A percentile compares a stretch with the other conserved stretches of the same genome.
Evolutionary conservation across 495 filamentous ascomycete genomes (phyloP).

Genomic region (Stereocaulon alpinum): DNA sequence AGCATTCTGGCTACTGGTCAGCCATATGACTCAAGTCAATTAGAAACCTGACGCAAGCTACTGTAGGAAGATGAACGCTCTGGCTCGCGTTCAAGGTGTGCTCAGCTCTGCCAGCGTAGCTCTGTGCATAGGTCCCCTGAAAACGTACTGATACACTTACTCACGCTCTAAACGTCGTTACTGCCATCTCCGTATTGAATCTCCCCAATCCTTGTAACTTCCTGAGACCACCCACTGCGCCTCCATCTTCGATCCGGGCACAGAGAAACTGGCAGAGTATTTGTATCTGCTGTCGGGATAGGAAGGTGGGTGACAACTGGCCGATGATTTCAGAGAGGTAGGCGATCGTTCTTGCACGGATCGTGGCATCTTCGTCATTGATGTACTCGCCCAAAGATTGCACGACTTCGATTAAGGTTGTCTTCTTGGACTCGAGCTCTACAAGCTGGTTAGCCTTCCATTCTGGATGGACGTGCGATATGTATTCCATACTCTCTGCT

Average conservation of each 20-base stretch:
- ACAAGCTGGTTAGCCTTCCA: slow-evolving; percentile 13
- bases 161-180: slow-evolving; percentile 41
- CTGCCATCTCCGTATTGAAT: slow-evolving; percentile 40
- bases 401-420: slow-evolving; percentile 55
- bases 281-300: slow-evolving; percentile 58
- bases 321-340: slow-evolving; percentile 58
- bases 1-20: slow-evolving; percentile 30
- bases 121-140: neutral
- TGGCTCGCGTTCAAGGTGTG: neutral
- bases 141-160: slow-evolving; percentile 24
- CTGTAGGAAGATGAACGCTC: neutral
- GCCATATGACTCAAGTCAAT: neutral
- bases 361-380: slow-evolving; percentile 55
- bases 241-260: slow-evolving; percentile 53
- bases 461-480: neutral
- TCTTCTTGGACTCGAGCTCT: slow-evolving; percentile 53
- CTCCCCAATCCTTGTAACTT: slow-evolving; percentile 38
- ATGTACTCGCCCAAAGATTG: slow-evolving; percentile 60
- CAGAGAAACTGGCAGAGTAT: slow-evolving; percentile 50
- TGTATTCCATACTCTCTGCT: slow-evolving; percentile 39
- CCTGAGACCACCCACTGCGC: slow-evolving; percentile 39
- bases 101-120: neutral
- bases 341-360: slow-evolving; percentile 55
- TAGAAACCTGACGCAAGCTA: neutral
- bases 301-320: slow-evolving; percentile 43